Base-by-base conservation (phyloP, 495 filamentous ascomycete genomes). In the Aspergillus mulundensis region DNA sequence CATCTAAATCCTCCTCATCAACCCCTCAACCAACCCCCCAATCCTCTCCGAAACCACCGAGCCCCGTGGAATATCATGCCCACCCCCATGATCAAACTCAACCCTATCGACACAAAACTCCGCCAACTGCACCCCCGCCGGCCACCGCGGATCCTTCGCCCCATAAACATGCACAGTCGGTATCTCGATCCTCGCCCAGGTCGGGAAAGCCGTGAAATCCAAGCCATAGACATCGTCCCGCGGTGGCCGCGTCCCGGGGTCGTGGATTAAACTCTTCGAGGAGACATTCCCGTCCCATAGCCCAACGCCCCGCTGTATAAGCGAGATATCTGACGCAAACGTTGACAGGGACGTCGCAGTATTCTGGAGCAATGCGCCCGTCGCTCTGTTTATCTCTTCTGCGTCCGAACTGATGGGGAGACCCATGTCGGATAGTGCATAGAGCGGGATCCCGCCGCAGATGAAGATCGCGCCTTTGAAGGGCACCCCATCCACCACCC, bases 121-220 rank as follows among this genome's bases (percentile, higher is more conserved):
- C 34, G 50, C 46, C 12, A 59, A 21, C 57, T 54, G 51, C 8
- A 59, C 25, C 10, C 57, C 51, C 1, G 57, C 57, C 12, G 32
- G 44, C 52, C 38, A 59, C 50, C 57, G 21, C 38, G 57, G 57
- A 38, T 59, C 57, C 38, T 50, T 54, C 3, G 10, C 23, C 16
- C 57, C 57, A 15, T 59, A 59, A 18, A 59, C 57, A 54, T 59
- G 57, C 34, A 54, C 57, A 5, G 50, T 59, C 7, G 57, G 57
- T 18, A 59, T 42, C 34, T 7, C 36, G 15, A 59, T 59, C 38
- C 15, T 45, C n/a, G 53, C 55, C 16, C 20, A 24, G 3, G 7
- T 4, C 8, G 48, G 48, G 14, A 50, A 50, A 2, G 7, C 5
- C 1, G 34, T 50, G 11, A 24, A 50, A 50, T 50, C 48, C 0